phyloP scores from a whole-genome alignment of 129 eudicot species.

The Tagetes erecta region DNA sequence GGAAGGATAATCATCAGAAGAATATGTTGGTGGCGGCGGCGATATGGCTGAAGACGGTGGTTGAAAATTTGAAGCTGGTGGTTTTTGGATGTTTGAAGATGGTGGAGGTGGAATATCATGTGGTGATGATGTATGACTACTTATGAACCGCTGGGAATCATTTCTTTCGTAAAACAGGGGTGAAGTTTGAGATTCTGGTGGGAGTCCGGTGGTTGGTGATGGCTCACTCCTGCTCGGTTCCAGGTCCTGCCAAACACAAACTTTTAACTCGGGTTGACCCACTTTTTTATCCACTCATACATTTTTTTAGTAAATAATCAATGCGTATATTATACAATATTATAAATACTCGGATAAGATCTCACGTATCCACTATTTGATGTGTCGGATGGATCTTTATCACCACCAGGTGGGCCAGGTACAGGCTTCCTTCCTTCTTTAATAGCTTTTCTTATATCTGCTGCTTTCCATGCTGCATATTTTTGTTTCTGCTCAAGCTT shows the following conservation, averaged over 20 bases:
- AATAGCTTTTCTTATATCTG: constrained; percentile 88
- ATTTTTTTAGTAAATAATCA: not conserved
- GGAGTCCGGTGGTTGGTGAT: constrained; percentile 29
- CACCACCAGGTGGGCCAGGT: constrained; percentile 94
- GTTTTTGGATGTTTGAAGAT: constrained; percentile 18
- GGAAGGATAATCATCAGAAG: constrained; percentile 52
- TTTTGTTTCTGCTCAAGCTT: constrained; percentile 97
- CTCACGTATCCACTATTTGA: constrained; percentile 60
- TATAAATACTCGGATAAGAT: not conserved
- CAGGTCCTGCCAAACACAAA: constrained; percentile 38
- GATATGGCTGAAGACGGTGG: constrained; percentile 33
- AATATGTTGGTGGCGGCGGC: constrained; percentile 34
- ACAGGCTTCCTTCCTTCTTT: constrained; percentile 97
- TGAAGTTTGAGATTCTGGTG: constrained; percentile 48
- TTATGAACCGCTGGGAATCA: constrained; percentile 35
- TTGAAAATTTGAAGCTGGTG: constrained; percentile 24
- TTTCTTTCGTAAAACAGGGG: constrained; percentile 43
- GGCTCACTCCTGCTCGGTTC: constrained; percentile 44
- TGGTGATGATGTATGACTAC: constrained; percentile 27
- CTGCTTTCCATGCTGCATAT: constrained; percentile 98
- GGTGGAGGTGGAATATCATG: constrained; percentile 27
- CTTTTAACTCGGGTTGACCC: not conserved
- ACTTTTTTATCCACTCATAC: not conserved
- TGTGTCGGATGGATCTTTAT: constrained; percentile 49
- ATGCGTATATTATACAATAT: not conserved